These are phyloP conservation scores for Boletus barrowsii DNA, from an alignment of 768 basidiomycete species.

Conservation along the genomic window DNA sequence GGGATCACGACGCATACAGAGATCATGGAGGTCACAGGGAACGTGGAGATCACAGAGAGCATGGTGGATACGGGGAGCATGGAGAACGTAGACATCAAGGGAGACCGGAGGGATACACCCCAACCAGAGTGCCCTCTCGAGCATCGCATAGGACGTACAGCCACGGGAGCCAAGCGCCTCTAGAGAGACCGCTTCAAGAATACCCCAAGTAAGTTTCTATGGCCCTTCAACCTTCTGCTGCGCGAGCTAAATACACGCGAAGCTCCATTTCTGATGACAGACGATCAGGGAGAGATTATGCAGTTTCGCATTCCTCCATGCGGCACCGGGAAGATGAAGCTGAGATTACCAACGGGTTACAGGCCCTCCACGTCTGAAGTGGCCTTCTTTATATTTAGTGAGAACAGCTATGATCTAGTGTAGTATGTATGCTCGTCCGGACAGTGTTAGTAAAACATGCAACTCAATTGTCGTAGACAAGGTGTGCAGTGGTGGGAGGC, in stretches of 20 bases:
- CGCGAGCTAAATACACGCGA: constrained; percentile 7
- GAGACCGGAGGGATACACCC: constrained; percentile 13
- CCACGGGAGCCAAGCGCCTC: constrained; percentile 17
- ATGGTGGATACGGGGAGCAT: background rate
- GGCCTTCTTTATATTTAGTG: constrained; percentile 1
- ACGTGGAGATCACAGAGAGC: constrained; percentile 15
- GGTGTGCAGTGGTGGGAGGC: too few relatives aligned
- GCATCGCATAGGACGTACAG: constrained; percentile 27
- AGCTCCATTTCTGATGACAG: constrained; percentile 28
- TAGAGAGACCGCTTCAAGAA: constrained; percentile 14
- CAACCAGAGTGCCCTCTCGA: constrained; percentile 24
- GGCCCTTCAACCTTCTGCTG: background rate
- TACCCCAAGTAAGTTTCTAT: constrained; percentile 18
- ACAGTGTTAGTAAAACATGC: constrained; percentile 4
- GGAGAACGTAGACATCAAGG: constrained; percentile 12
- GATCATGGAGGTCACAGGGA: constrained; percentile 11
- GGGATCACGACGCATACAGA: background rate
- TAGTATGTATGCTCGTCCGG: background rate
- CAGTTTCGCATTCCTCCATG: constrained; percentile 14
- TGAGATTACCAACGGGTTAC: constrained; percentile 22
- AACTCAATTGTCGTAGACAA: background rate
- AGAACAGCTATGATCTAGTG: background rate
- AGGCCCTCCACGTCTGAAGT: constrained; percentile 24
- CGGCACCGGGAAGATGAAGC: constrained; percentile 17
- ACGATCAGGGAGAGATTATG: constrained; percentile 21